phyloP scores from a whole-genome alignment of 2,329 filamentous ascomycete species.

The Fusarium sp. region DNA sequence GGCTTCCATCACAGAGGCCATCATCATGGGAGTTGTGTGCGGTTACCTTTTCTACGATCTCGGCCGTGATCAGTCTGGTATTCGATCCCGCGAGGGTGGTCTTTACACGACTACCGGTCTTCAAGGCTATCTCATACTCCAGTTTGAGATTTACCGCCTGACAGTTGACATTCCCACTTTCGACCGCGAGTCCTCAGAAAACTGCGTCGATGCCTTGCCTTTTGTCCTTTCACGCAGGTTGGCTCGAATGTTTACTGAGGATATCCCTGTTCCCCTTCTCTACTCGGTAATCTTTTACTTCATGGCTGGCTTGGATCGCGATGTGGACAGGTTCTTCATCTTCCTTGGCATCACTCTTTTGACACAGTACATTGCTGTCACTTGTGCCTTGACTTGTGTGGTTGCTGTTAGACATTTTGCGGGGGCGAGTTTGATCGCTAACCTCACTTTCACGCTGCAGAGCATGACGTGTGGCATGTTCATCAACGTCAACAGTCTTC shows the following conservation, averaged over 20 bases:
- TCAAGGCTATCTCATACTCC: conserved; percentile 82
- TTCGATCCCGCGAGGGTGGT: conserved; percentile 80
- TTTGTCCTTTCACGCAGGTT: conserved; percentile 80
- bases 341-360: conserved; percentile 79
- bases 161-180: conserved; percentile 83
- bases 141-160: conserved; percentile 83
- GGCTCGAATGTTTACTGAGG: conserved; percentile 78
- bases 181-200: conserved; percentile 81
- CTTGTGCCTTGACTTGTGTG: conserved; percentile 78
- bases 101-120: conserved; percentile 80
- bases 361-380: conserved; percentile 81
- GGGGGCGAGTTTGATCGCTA: conserved; percentile 79
- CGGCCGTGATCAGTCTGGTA: conserved; percentile 76
- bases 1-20: conserved; percentile 78
- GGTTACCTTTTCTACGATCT: conserved; percentile 82
- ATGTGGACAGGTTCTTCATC: conserved; percentile 76
- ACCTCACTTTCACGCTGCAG: conserved; percentile 80
- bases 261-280: conserved; percentile 79
- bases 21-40: conserved; percentile 78
- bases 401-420: conserved; percentile 77
- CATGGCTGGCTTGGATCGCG: conserved; percentile 80
- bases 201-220: conserved; percentile 77
- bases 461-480: conserved; percentile 84
- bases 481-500: conserved; percentile 80
- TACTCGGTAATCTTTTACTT: conserved; percentile 83